These are phyloP conservation scores for Aspergillus cejpii DNA, from an alignment of 2,329 filamentous ascomycete genomes.

Conservation along the genomic window DNA sequence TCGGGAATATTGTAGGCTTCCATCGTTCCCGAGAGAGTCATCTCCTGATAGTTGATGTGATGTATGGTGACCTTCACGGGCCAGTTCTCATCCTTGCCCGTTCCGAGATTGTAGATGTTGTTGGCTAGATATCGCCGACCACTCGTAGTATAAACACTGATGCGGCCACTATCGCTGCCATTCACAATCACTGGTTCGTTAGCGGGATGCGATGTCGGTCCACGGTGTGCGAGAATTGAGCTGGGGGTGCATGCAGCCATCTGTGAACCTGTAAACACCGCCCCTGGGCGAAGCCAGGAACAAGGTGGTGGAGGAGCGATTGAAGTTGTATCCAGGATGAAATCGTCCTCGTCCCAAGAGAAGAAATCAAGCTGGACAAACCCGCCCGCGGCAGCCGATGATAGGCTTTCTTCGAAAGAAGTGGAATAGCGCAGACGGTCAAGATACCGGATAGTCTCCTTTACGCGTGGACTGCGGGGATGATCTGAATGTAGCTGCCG, in stretches of 20 bases:
- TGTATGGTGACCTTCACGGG: conserved; percentile 62
- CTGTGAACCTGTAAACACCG: conserved; percentile 56
- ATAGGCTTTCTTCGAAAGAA: conserved; percentile 50
- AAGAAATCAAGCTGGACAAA: conserved; percentile 50
- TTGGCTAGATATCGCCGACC: conserved; percentile 35
- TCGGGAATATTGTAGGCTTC: conserved; percentile 62
- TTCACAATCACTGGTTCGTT: conserved; percentile 34
- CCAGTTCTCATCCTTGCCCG: conserved; percentile 53
- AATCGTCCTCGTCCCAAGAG: conserved; percentile 49
- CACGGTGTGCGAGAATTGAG: conserved; percentile 27
- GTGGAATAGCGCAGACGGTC: conserved; percentile 51
- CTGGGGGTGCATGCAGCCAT: conserved; percentile 43
- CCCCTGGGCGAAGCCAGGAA: conserved; percentile 57
- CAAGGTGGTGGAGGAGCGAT: conserved; percentile 48
- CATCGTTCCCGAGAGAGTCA: conserved; percentile 63
- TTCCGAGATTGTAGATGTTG: conserved; percentile 19
- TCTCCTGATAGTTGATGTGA: conserved; percentile 52
- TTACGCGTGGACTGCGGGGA: conserved; percentile 40
- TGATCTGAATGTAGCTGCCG: conserved; percentile 33
- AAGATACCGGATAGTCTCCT: conserved; percentile 57
- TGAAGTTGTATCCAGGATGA: conserved; percentile 50
- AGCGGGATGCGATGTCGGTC: conserved; percentile 21
- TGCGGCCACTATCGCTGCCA: conserved; percentile 28
- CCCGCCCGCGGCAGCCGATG: conserved; percentile 48
- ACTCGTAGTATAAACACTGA: conserved; percentile 34